phyloP scores from a whole-genome alignment of 371 early-diverging fungal genomes.

The Mortierella sp. region DNA sequence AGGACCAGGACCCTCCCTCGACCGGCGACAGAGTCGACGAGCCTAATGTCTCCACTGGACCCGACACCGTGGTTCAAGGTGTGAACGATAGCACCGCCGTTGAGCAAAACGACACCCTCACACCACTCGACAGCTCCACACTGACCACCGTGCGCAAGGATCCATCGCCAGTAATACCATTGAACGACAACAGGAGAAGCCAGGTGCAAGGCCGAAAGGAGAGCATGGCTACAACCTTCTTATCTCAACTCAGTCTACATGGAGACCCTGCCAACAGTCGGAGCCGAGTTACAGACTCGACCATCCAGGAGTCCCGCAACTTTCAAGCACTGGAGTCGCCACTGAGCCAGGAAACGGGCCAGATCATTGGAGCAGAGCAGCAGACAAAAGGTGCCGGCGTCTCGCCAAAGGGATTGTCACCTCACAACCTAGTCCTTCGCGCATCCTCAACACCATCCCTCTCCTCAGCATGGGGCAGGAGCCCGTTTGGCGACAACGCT shows the following conservation, averaged over 20 bases:
- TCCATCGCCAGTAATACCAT: not conserved
- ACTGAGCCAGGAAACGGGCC: not conserved
- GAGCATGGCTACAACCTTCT: slow-evolving; percentile 36
- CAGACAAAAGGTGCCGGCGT: not conserved
- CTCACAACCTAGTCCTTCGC: slow-evolving; percentile 14
- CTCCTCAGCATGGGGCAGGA: slow-evolving; percentile 7
- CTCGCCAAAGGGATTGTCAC: slow-evolving; percentile 3
- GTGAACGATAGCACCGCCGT: not conserved
- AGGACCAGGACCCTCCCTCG: not conserved
- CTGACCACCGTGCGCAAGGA: not conserved
- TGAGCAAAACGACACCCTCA: not conserved
- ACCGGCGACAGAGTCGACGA: not conserved
- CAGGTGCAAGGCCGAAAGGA: slow-evolving; percentile 23
- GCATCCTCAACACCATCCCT: slow-evolving; percentile 45
- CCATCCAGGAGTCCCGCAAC: not conserved
- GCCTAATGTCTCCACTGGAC: not conserved
- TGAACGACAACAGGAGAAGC: slow-evolving; percentile 12
- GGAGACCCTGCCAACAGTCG: slow-evolving; percentile 13
- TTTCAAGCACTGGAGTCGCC: not conserved
- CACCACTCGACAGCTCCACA: not conserved
- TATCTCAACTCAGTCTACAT: slow-evolving; percentile 40
- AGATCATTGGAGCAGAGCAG: not conserved
- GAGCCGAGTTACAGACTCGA: not conserved
- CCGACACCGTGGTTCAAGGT: not conserved
- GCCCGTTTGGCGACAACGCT: not conserved